A percentile compares a stretch with the other conserved stretches of the same genome.
phyloP scores from a whole-genome alignment of 805 yeast genomes.

The Metschnikowia borealis region DNA sequence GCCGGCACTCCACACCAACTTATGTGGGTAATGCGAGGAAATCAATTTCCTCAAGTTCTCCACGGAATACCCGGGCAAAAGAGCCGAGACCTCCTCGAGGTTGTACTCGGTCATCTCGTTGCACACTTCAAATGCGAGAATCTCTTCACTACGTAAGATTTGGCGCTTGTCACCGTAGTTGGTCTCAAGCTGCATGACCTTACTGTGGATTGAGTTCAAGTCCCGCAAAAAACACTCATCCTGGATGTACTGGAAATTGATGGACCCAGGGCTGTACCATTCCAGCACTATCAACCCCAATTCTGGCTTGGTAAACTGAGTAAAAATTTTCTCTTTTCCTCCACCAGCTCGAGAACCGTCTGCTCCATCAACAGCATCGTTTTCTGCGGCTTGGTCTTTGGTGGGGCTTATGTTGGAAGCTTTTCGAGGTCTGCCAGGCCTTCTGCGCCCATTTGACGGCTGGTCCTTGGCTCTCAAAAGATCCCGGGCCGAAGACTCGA shows the following conservation, averaged over 20 bases:
- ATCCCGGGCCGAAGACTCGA: slow-evolving; percentile 1
- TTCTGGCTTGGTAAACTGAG: slow-evolving; percentile 13
- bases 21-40: slow-evolving; percentile 10
- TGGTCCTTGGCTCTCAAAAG: neutral
- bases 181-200: slow-evolving; percentile 11
- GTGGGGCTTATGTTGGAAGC: neutral
- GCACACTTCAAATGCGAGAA: slow-evolving; percentile 15
- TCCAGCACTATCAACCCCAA: slow-evolving; percentile 15
- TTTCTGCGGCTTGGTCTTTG: neutral
- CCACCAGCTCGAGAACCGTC: neutral
- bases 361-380: too few relatives aligned
- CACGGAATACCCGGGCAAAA: slow-evolving; percentile 10
- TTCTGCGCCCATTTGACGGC: neutral
- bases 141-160: slow-evolving; percentile 8
- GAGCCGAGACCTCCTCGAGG: slow-evolving; percentile 3
- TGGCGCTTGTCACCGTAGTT: slow-evolving; percentile 11
- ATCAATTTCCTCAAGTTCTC: slow-evolving; percentile 10
- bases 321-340: neutral
- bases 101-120: slow-evolving; percentile 7
- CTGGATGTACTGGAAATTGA: slow-evolving; percentile 12
- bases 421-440: slow-evolving; percentile 1
- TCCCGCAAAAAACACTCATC: slow-evolving; percentile 15
- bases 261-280: slow-evolving; percentile 13
- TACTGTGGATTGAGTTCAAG: slow-evolving; percentile 7
- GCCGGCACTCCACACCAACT: slow-evolving; percentile 10